Percentiles rank a stretch among this genome's conserved stretches.
Evolutionary conservation across 805 yeast species (phyloP).

Genomic region (Pichia cabralensis): DNA sequence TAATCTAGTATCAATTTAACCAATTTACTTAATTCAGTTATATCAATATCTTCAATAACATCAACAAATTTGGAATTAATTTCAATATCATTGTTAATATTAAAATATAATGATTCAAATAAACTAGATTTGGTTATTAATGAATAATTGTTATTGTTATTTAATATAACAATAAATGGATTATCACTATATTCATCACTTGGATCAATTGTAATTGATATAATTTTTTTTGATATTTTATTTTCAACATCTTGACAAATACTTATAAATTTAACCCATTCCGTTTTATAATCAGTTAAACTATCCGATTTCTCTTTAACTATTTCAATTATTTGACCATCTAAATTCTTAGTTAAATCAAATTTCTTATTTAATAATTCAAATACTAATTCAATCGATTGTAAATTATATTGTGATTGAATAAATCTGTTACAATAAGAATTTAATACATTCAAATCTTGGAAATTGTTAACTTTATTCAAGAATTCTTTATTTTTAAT

Average conservation of each 20-base stretch:
- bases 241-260: constrained; percentile 58
- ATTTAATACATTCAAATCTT: constrained; percentile 12
- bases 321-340: not conserved
- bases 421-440: constrained; percentile 36
- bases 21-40: constrained; percentile 3
- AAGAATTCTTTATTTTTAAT: constrained; percentile 8
- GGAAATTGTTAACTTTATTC: constrained; percentile 6
- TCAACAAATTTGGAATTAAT: no score
- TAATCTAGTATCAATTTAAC: constrained; percentile 6
- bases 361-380: constrained; percentile 8
- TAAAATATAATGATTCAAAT: constrained; percentile 26
- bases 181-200: no score
- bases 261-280: constrained; percentile 46
- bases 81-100: constrained; percentile 10
- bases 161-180: no score
- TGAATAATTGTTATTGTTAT: constrained; percentile 22
- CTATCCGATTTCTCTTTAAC: constrained; percentile 13
- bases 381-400: constrained; percentile 24
- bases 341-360: constrained; percentile 2
- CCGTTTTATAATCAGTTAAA: constrained; percentile 23
- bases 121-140: constrained; percentile 26
- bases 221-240: constrained; percentile 43
- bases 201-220: constrained; percentile 34
- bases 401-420: constrained; percentile 41
- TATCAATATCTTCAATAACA: constrained; percentile 6